Base-by-base conservation (phyloP, 2,329 filamentous ascomycete genomes). In the Diaporthe sp. region DNA sequence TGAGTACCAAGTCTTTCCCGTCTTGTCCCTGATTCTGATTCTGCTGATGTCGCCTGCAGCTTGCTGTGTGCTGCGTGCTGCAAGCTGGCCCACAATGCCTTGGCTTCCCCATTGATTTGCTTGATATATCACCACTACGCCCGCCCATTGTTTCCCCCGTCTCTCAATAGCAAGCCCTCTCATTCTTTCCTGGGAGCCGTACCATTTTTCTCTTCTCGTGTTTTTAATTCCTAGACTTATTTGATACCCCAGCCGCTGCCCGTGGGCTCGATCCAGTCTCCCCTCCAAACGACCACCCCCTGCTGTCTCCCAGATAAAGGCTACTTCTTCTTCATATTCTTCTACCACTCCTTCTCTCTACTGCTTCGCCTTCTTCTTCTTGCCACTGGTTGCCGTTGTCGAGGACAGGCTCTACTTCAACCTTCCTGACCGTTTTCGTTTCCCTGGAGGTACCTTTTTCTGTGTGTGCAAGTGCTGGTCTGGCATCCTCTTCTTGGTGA, bases 391-490 rank as follows among this genome's bases (percentile, higher is more conserved):
- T 37, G 62, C 31, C 46, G 62, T 67, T 67, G 62, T 67, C 46
- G 62, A 51, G 61, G 61, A 34, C 62, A 67, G 62, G 28, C 19
- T 51, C 62, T 68, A 53, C 62, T 68, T 51, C 62, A 51, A 39
- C 62, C 44, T 34, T 25, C 2, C 31, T 31, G 31, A n/a, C 28
- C 31, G 8, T 44, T 57, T 71, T 58, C 25, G 7, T 22, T 46
- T 31, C 68, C 51, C 19, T 34, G 8, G 19, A n/a, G 53, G 17
- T 28, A 46, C 68, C 37, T 62, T 22, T 51, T 61, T 28, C 25
- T 34, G 42, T 51, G 55, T 72, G 31, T 72, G 31, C 42, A 72
- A 72, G 70, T 72, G 55, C 70, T 72, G 70, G 55, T 72, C 70
- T 72, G 42, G 70, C 34, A 55, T 25, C 73, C 73, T 62, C 51